Base-by-base conservation (phyloP, 768 basidiomycete species). In the Trametes cingulata region DNA sequence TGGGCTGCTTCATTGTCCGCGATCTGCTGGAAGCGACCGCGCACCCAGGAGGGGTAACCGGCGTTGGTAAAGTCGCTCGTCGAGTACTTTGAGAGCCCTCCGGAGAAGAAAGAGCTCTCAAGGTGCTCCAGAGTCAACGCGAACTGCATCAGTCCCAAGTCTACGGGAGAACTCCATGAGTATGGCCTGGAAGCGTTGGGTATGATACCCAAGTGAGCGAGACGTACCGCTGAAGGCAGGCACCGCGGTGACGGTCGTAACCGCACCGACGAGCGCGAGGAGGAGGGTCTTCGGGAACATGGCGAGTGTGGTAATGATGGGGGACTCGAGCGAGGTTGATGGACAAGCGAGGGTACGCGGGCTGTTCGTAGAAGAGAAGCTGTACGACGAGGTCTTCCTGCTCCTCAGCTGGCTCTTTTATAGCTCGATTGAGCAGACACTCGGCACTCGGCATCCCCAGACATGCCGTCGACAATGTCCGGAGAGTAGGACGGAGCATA, bases 1-100 rank as follows among this genome's bases (percentile, higher is more conserved):
- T 90, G 88, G 8, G 73, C 71, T 20, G 69, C 68, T 67, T 87
- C 85, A 69, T 88, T 85, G 35, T 76, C 73, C 20, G 72, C 73
- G 51, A 88, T 82, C 67, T 88, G 78, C 24, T 72, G 64, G 64
- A 83, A 78, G 24, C 82, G 78, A 1, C 72, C 78, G 53, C 80
- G 76, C 42, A 82, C 80, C 75, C 78, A 82, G 49, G 74, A 42
- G 51, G 76, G 74, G 65, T 80, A 83, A 3, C 81, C 85, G 13
- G 77, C 78, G 3, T 71, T 65, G 27, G 63, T 61, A 71, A 85
- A 87, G 42, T 74, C 80, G 20, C 74, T 63, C 13, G 71, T 67
- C 48, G 76, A 69, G 72, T 80, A 84, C 52, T 78, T 75, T 14
- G 59, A 65, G 22, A 87, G 74, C 0, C 72, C 77, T 24, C 70